Conservation (phyloP, 768 basidiomycete species). For the Trametes punicea region DNA sequence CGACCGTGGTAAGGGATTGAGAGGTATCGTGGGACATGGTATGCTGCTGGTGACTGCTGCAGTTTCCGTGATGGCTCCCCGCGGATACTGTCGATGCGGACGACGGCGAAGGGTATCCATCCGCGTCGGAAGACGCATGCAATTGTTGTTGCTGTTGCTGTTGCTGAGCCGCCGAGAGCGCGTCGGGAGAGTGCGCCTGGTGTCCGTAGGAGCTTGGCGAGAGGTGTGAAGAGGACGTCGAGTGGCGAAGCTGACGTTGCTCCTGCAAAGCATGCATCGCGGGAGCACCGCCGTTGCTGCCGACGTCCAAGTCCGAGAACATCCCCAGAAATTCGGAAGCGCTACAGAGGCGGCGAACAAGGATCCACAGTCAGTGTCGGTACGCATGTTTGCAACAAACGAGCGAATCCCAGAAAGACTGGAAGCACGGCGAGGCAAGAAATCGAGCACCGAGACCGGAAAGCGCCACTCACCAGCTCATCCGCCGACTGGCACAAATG, state of each 20-base stretch:
- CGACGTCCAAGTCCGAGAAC: constrained; percentile 25
- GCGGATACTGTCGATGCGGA: constrained; percentile 19
- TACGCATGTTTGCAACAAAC: too few species aligned
- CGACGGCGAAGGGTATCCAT: constrained; percentile 21
- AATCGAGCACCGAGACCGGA: not conserved
- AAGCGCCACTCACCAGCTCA: constrained; percentile 22
- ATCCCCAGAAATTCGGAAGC: constrained; percentile 24
- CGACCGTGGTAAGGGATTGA: not conserved
- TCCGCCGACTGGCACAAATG: constrained; percentile 16
- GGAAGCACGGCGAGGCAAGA: too few species aligned
- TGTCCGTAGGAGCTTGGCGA: constrained; percentile 4
- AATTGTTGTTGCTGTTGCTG: not conserved
- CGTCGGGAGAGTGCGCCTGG: constrained; percentile 11
- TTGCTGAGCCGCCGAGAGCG: not conserved
- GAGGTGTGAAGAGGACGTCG: constrained; percentile 6
- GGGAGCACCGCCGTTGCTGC: constrained; percentile 15
- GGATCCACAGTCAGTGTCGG: not conserved
- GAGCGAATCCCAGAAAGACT: too few species aligned
- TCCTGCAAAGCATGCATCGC: constrained; percentile 6
- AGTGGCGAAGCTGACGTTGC: constrained; percentile 6
- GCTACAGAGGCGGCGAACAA: constrained; percentile 7
- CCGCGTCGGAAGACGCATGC: constrained; percentile 1
- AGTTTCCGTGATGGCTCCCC: constrained; percentile 9
- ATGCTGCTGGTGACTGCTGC: constrained; percentile 7
- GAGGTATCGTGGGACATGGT: constrained; percentile 12